Evolutionary conservation across 2,329 filamentous ascomycete genomes (phyloP).

Genomic region (Penicillium sp.): DNA sequence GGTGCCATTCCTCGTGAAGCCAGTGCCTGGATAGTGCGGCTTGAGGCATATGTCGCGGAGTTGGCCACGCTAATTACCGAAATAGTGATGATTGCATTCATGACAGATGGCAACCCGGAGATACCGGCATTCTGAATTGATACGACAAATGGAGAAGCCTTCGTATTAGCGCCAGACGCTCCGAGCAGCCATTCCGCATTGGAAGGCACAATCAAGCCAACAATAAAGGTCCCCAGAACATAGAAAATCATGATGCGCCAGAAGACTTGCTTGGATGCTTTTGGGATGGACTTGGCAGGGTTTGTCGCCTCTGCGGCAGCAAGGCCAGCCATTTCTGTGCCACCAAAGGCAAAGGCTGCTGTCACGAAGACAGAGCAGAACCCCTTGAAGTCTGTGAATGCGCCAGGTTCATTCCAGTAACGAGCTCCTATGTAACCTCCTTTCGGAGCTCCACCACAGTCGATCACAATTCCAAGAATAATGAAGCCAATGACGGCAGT

Average conservation of each 20-base stretch:
- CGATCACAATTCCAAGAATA: slow-evolving; percentile 71
- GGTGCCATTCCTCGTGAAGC: slow-evolving; percentile 48
- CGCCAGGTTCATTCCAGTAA: slow-evolving; percentile 39
- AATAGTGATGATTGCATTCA: slow-evolving; percentile 66
- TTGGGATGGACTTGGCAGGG: slow-evolving; percentile 50
- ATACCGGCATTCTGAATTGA: slow-evolving; percentile 62
- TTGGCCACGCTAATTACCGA: slow-evolving; percentile 61
- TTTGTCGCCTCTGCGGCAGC: slow-evolving; percentile 54
- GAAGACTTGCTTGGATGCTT: slow-evolving; percentile 51
- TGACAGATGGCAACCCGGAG: slow-evolving; percentile 59
- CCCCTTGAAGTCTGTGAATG: slow-evolving; percentile 50
- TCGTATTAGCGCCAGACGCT: slow-evolving; percentile 40
- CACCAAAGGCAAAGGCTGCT: slow-evolving; percentile 57
- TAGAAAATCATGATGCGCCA: slow-evolving; percentile 54
- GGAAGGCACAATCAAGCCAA: slow-evolving; percentile 47
- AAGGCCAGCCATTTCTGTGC: slow-evolving; percentile 55
- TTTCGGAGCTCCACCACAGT: slow-evolving; percentile 43
- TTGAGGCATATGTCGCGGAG: slow-evolving; percentile 57
- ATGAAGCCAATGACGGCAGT: slow-evolving; percentile 62
- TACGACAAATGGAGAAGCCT: slow-evolving; percentile 65
- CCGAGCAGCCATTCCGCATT: slow-evolving; percentile 42
- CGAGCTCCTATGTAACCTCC: slow-evolving; percentile 41
- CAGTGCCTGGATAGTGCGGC: slow-evolving; percentile 57
- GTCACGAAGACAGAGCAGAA: slow-evolving; percentile 59
- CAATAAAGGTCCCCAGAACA: slow-evolving; percentile 46